Percentiles rank a stretch among this genome's conserved stretches.
These are phyloP conservation scores for Coniophora puteana DNA, from an alignment of 1,284 basidiomycete genomes.

Conservation along the genomic window DNA sequence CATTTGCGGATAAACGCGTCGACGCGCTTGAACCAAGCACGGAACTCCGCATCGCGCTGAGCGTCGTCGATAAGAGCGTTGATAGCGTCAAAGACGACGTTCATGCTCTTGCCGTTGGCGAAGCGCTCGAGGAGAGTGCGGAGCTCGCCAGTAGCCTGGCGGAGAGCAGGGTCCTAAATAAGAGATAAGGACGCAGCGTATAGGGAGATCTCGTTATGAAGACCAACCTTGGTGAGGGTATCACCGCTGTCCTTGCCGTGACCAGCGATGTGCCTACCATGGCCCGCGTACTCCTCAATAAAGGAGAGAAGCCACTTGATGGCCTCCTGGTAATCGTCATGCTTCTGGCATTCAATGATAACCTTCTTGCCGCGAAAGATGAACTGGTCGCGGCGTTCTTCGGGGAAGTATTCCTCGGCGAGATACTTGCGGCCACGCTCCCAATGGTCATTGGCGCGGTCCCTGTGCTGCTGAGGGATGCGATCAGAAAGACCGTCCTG, in stretches of 20 bases:
- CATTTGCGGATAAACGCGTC: constrained; percentile 67
- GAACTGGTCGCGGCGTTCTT: constrained; percentile 58
- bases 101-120: constrained; percentile 71
- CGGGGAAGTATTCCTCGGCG: constrained; percentile 57
- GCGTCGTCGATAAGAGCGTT: constrained; percentile 76
- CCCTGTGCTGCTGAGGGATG: constrained; percentile 38
- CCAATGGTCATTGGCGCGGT: constrained; percentile 31
- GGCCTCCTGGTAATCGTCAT: constrained; percentile 86
- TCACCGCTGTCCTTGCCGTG: constrained; percentile 35
- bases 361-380: constrained; percentile 57
- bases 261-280: constrained; percentile 50
- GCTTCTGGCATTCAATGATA: constrained; percentile 90
- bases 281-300: constrained; percentile 73
- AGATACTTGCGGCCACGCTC: constrained; percentile 44
- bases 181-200: constrained; percentile 6
- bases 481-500: constrained; percentile 26
- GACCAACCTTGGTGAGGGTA: constrained; percentile 21
- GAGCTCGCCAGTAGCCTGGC: constrained; percentile 62
- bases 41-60: constrained; percentile 72
- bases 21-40: constrained; percentile 72
- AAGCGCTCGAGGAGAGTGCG: constrained; percentile 88
- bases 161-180: constrained; percentile 50
- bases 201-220: background rate
- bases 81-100: constrained; percentile 70
- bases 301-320: constrained; percentile 73